Base-by-base conservation (phyloP, 768 basidiomycete genomes). In the Boletus insuetus region DNA sequence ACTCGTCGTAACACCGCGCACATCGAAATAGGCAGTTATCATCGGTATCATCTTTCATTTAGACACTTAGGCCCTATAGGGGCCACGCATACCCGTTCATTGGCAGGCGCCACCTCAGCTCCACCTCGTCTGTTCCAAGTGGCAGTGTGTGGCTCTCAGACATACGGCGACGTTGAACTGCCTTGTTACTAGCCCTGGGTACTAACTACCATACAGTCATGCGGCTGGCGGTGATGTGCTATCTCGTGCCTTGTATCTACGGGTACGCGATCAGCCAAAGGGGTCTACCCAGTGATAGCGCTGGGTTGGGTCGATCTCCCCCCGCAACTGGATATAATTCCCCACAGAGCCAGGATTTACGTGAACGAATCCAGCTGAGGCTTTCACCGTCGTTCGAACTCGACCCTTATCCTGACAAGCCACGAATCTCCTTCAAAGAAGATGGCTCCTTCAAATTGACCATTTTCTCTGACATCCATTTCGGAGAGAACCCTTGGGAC, bases 401-500 rank as follows among this genome's bases (percentile, higher is more conserved):
- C 12, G 59, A 80, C 42, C 79, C 78, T 0, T 81, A 80, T 60
- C 71, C 78, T 0, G 53, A 65, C 50, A 79, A 81, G 55, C 78
- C 78, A 14, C 79, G 80, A 13, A 57, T 89, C 16, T 77, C 75
- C 2, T 90, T 89, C 68, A 73, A 74, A 9, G 31, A 66, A 0
- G 79, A 86, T 64, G 84, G 82, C 3, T 81, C 81, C 2, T 87
- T 91, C 77, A 89, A 87, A 69, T 61, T 91, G 44, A 85, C 82
- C 14, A 76, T 89, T 7, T 88, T 90, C 66, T 87, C 86, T 8
- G 89, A 91, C 61, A 68, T 89, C 31, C 88, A 90, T 64, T 89
- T 79, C 56, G 88, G 89, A 26, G 88, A 90, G 69, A 85, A 87
- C 60, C 85, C 86, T 9, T 85, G 83, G 82, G 83, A 84, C 50